Base-by-base conservation (phyloP, 129 eudicot genomes). In the Flaveria bidentis region DNA sequence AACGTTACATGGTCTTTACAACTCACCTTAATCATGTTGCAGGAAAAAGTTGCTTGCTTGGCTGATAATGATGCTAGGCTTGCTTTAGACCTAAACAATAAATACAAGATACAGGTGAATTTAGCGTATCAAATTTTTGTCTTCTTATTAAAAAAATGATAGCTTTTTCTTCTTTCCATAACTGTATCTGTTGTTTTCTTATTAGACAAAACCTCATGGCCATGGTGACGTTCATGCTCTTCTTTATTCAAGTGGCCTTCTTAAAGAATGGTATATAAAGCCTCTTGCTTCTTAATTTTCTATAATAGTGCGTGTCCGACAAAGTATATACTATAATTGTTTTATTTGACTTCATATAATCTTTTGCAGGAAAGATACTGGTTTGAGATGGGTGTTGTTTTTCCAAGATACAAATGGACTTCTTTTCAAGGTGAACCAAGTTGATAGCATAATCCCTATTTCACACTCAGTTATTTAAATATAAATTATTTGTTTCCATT, bases 401-500 rank as follows among this genome's bases (percentile, higher is more conserved):
- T 95, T 95, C 82, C 99, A 95, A 86, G 99, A 95, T 82, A 95
- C 99, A 11, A 95, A 95, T 83, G 99, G 97, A 69, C 99, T 95
- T 86, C 87, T 95, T 53, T 95, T 95, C 82, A 95, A 95, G 96
- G 98, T 93, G 77, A 68, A 8, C 69, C 68, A 46, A 51, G 71
- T 56, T 52, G 25, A 20, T 77, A 67, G 67, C 56, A 26, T 60
- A 39, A 20, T 64, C 75, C 17, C 6, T 72, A 74, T 45, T 61
- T 49, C 22, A 41, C 47, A 33, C 73, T 12, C 74, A 41, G 80
- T 51, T 46, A 28, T 46, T 70, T 71, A 18, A 42, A 45, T 39
- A 26, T 75, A 33, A 41, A 63, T 79, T 25, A 60, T n/a, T 53
- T 82, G 16, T 42, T 26, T 62, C 58, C 60, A 60, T 20, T 71